Conservation (phyloP, 2,329 filamentous ascomycete genomes). For the Alternaria gansuensis region DNA sequence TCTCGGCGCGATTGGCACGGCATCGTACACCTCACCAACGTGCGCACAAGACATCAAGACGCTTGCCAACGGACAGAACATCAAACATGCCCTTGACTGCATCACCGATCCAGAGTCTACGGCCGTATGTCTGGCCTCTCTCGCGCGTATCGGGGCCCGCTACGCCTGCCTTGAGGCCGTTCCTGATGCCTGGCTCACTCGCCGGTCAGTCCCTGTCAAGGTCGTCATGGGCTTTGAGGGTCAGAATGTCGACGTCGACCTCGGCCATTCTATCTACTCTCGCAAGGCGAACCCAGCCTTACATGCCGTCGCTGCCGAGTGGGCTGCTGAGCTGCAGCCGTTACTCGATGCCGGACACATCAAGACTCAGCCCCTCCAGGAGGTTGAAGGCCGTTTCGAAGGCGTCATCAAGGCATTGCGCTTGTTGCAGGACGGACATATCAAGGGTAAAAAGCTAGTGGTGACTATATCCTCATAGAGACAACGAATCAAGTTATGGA, state of each 20-base stretch:
- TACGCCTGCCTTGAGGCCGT: slow-evolving; percentile 7
- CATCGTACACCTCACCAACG: background rate
- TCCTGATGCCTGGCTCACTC: background rate
- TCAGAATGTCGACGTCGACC: background rate
- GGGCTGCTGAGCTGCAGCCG: background rate
- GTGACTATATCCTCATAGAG: slow-evolving; percentile 1
- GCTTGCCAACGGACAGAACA: background rate
- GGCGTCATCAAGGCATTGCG: slow-evolving; percentile 3
- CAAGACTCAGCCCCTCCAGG: background rate
- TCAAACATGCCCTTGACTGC: slow-evolving; percentile 6
- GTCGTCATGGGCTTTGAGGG: slow-evolving; percentile 4
- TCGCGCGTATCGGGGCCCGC: background rate
- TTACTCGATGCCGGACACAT: background rate
- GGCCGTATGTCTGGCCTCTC: background rate
- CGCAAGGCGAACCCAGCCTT: background rate
- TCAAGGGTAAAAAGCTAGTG: slow-evolving; percentile 1
- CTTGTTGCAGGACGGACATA: background rate
- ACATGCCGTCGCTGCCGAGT: background rate
- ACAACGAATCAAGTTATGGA: too few relatives aligned
- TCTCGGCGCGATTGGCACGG: background rate
- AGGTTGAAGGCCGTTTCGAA: background rate
- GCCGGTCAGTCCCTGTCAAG: background rate
- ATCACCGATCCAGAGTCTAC: slow-evolving; percentile 2
- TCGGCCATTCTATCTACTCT: background rate
- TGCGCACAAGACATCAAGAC: slow-evolving; percentile 3